These are phyloP conservation scores for Hibiscus tridactylites DNA, from an alignment of 345 rosid genomes.

Conservation along the genomic window DNA sequence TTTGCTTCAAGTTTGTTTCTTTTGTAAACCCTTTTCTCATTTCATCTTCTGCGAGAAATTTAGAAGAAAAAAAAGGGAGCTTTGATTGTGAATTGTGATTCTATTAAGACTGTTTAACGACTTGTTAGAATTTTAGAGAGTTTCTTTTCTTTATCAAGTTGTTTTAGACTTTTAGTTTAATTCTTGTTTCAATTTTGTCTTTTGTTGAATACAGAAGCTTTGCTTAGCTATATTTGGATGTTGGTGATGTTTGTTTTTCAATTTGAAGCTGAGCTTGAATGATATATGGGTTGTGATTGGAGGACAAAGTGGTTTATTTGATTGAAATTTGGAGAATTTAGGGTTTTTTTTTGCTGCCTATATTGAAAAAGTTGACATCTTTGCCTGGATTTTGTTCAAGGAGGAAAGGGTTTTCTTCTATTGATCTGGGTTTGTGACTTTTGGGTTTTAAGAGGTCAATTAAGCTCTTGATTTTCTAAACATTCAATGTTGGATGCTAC, in stretches of 20 bases:
- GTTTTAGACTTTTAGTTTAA: no score
- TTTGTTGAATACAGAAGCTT: conserved; percentile 10
- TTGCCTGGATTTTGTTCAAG: not conserved
- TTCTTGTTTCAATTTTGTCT: not conserved
- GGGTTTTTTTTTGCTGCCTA: conserved; percentile 1
- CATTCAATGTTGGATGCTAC: not conserved
- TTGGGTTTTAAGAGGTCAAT: not conserved
- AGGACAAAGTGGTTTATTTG: conserved; percentile 1
- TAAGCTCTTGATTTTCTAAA: not conserved
- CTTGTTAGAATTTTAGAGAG: conserved; percentile 10
- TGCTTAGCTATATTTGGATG: not conserved
- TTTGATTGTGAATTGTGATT: not conserved
- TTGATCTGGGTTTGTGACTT: conserved; percentile 1
- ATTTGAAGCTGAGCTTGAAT: not conserved
- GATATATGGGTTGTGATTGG: not conserved
- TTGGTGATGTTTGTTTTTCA: not conserved
- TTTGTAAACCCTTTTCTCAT: not conserved
- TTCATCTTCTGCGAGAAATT: not conserved
- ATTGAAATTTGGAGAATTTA: conserved; percentile 7
- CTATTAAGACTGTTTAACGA: not conserved
- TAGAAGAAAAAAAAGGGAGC: not conserved
- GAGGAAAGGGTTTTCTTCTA: not conserved
- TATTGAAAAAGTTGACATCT: not conserved
- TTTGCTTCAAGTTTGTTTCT: conserved; percentile 13
- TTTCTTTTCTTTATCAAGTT: not conserved